Percentiles rank a stretch among this genome's conserved stretches.
phyloP scores from a whole-genome alignment of 2,329 filamentous ascomycete species.

The Aureobasidium sp. region DNA sequence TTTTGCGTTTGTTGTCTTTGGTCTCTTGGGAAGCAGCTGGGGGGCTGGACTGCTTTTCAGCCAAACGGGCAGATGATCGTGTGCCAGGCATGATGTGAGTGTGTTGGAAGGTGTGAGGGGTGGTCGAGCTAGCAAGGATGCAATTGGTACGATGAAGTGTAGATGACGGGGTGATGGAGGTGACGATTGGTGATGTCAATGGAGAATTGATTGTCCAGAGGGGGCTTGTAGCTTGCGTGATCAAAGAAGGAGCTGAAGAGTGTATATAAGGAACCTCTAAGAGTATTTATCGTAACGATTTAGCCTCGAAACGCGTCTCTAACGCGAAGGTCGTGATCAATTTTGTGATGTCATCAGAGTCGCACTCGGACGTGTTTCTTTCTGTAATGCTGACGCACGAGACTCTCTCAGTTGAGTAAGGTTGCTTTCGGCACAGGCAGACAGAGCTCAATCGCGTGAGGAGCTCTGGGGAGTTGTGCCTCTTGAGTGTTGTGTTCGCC shows the following conservation, averaged over 20 bases:
- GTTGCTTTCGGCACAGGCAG: slow-evolving; percentile 1
- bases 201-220: not conserved
- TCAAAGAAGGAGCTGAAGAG: slow-evolving; percentile 4
- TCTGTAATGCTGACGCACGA: slow-evolving; percentile 6
- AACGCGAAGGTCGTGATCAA: slow-evolving; percentile 4
- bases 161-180: not conserved
- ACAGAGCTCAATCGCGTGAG: not conserved
- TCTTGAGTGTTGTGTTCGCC: not conserved
- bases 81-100: slow-evolving; percentile 22
- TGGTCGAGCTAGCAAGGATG: not conserved
- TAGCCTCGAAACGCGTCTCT: slow-evolving; percentile 1
- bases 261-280: slow-evolving; percentile 11
- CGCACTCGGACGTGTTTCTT: not conserved
- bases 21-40: slow-evolving; percentile 12
- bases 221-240: not conserved
- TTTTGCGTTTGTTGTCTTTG: slow-evolving; percentile 23
- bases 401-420: slow-evolving; percentile 9
- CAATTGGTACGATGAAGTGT: not conserved
- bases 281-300: slow-evolving; percentile 11
- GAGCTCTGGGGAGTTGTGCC: not conserved
- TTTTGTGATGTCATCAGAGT: not conserved
- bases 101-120: not conserved
- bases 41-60: slow-evolving; percentile 17
- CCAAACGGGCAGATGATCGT: slow-evolving; percentile 21
- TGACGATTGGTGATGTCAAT: slow-evolving; percentile 8